Percentiles rank a stretch among this genome's conserved stretches.
phyloP scores from a whole-genome alignment of 148 eudicot species.

The Chenopodium berlandieri region DNA sequence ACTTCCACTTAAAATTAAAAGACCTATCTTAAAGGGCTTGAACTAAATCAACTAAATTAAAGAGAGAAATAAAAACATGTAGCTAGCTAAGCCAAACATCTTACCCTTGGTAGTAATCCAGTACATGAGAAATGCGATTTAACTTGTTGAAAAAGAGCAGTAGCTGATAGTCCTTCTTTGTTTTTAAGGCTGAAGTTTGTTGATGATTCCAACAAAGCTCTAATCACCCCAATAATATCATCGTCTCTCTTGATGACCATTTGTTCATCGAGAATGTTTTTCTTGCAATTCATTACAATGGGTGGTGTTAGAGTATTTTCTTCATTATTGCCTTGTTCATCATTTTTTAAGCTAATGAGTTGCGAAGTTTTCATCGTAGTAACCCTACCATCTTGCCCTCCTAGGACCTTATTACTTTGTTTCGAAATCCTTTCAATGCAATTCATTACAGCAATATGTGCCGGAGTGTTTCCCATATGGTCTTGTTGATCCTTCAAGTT shows the following conservation, averaged over 20 bases:
- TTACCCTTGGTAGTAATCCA: neutral
- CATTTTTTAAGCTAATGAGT: neutral
- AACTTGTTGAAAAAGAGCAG: constrained; percentile 8
- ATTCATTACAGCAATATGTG: constrained; percentile 8
- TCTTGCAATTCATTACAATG: no score
- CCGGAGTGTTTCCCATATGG: constrained; percentile 13
- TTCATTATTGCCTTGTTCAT: neutral
- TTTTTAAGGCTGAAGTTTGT: constrained; percentile 11
- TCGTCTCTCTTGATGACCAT: neutral
- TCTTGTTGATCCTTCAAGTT: constrained; percentile 19
- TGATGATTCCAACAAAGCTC: constrained; percentile 12
- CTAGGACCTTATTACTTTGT: neutral
- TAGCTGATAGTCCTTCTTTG: constrained; percentile 15
- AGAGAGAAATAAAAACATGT: no score
- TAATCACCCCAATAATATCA: neutral
- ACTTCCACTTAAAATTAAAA: no score
- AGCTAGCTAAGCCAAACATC: neutral
- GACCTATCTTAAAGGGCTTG: no score
- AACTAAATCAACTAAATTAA: no score
- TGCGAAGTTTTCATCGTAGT: no score
- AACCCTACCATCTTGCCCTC: neutral
- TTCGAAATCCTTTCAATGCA: neutral
- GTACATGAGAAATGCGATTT: neutral
- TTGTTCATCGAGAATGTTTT: neutral
- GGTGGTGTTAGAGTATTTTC: no score